phyloP scores from a whole-genome alignment of 1,284 basidiomycete species.

The Tetrapyrgos nigripes region DNA sequence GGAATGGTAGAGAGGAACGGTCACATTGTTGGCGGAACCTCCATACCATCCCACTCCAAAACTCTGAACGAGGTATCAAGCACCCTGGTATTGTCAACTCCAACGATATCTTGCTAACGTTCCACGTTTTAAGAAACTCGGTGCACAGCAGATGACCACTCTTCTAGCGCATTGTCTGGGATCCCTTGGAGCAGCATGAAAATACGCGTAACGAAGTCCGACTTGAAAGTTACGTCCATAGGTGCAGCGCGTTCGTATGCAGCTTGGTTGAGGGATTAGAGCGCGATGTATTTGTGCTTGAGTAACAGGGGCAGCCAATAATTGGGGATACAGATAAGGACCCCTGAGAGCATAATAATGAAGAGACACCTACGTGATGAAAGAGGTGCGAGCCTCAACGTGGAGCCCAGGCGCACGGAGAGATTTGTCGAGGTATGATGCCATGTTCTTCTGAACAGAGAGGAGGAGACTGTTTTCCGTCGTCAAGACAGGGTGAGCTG shows the following conservation, averaged over 20 bases:
- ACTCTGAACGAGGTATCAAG: constrained; percentile 30
- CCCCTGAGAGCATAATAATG: too few relatives aligned
- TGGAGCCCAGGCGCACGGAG: constrained; percentile 14
- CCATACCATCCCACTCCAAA: constrained; percentile 44
- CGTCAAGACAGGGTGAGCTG: not conserved
- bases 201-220: constrained; percentile 49
- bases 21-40: too few relatives aligned
- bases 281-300: constrained; percentile 46
- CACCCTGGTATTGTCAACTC: constrained; percentile 23
- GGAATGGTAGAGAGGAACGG: too few relatives aligned
- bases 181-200: constrained; percentile 54
- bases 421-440: constrained; percentile 16
- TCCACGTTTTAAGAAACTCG: constrained; percentile 10
- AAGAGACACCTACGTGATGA: constrained; percentile 17
- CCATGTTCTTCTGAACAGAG: not conserved
- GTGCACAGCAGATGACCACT: not conserved
- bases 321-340: too few relatives aligned
- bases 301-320: constrained; percentile 52
- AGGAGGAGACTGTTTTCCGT: not conserved
- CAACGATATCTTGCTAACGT: constrained; percentile 29
- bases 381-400: constrained; percentile 20
- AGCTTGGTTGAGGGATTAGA: constrained; percentile 51
- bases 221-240: constrained; percentile 42
- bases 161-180: constrained; percentile 7
- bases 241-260: constrained; percentile 46